These are phyloP conservation scores for Acacia confusa DNA, from an alignment of 306 rosid species.

Conservation along the genomic window DNA sequence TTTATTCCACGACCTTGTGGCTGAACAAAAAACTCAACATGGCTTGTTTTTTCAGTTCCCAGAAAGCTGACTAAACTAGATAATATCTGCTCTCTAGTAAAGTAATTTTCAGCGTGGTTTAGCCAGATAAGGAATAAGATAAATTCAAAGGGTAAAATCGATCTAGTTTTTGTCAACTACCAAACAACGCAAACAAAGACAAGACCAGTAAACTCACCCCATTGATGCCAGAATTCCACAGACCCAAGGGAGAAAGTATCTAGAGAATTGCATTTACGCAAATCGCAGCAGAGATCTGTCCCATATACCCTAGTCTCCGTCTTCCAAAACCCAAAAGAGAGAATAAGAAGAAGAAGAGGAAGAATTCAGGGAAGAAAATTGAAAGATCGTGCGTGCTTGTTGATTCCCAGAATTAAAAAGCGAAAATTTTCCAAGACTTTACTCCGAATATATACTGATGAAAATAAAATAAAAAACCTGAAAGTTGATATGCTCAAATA, in stretches of 20 bases:
- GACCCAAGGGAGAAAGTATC: conserved; percentile 62
- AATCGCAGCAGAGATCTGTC: conserved; percentile 35
- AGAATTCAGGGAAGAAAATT: not conserved
- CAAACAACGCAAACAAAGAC: conserved; percentile 12
- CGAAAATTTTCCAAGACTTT: not conserved
- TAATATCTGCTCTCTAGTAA: not conserved
- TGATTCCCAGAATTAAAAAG: not conserved
- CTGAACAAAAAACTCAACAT: conserved; percentile 6
- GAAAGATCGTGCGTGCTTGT: not conserved
- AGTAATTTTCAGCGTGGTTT: not conserved
- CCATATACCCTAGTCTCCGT: conserved; percentile 13
- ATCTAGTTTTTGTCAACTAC: not conserved
- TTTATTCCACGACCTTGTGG: conserved; percentile 24
- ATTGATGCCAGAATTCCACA: conserved; percentile 55
- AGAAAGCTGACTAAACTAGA: conserved; percentile 14
- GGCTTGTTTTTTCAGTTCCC: conserved; percentile 2
- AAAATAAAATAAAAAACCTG: not conserved
- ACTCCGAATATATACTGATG: not conserved
- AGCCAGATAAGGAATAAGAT: not conserved
- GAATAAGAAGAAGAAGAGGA: not conserved
- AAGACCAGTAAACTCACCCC: conserved; percentile 61
- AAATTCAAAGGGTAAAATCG: not conserved
- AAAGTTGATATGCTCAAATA: conserved; percentile 3
- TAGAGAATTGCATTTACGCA: conserved; percentile 48
- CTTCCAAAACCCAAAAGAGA: not conserved